A percentile compares a stretch with the other conserved stretches of the same genome.
Conservation (phyloP, 2,329 filamentous ascomycete species). For the Aspergillus calidoustus region DNA sequence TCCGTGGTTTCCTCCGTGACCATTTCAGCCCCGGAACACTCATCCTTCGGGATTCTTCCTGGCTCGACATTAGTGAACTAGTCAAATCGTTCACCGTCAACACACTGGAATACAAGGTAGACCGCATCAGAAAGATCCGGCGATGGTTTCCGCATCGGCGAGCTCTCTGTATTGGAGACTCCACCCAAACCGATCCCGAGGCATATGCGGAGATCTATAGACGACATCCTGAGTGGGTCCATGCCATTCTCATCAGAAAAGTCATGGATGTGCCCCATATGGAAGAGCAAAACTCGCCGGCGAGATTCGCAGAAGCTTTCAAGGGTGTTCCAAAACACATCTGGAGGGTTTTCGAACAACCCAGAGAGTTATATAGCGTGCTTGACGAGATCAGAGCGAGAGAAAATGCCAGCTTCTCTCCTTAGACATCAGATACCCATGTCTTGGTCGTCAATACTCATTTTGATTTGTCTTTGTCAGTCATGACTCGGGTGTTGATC, state of each 20-base stretch:
- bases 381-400: constrained; percentile 35
- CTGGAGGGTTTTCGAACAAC: constrained; percentile 84
- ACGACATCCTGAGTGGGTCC: constrained; percentile 74
- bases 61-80: constrained; percentile 81
- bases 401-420: constrained; percentile 8
- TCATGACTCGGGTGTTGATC: constrained; percentile 22
- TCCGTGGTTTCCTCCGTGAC: constrained; percentile 71
- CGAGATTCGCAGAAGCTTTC: constrained; percentile 84
- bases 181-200: constrained; percentile 89
- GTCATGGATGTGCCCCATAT: constrained; percentile 77
- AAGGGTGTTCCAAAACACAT: constrained; percentile 68
- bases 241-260: constrained; percentile 82
- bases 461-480: background rate
- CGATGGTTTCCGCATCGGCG: constrained; percentile 77
- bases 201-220: constrained; percentile 80
- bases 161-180: constrained; percentile 86
- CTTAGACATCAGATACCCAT: background rate
- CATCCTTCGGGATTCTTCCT: constrained; percentile 81
- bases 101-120: constrained; percentile 84
- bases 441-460: background rate
- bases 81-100: constrained; percentile 78
- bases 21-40: constrained; percentile 79
- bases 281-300: constrained; percentile 72
- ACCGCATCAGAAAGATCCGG: constrained; percentile 77
- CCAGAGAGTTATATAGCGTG: constrained; percentile 61